Percentiles rank a stretch among this genome's conserved stretches.
phyloP scores from a whole-genome alignment of 169 alveolate species.

The Plasmodium blacklocki region DNA sequence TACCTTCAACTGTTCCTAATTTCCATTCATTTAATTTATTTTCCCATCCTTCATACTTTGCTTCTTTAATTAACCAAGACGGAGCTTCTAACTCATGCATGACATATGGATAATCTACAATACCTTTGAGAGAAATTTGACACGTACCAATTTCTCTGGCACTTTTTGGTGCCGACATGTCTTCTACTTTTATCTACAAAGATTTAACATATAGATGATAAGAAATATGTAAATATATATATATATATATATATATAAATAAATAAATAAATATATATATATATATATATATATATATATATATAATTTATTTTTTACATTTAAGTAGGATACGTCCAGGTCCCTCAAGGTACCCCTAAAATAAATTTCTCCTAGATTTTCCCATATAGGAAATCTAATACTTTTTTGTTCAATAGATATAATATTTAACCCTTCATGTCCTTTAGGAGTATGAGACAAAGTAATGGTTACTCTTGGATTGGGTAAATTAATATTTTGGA shows the following conservation, averaged over 20 bases:
- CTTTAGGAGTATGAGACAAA: slow-evolving; percentile 51
- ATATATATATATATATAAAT: background rate
- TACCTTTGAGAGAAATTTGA: slow-evolving; percentile 79
- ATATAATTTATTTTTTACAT: slow-evolving; percentile 4
- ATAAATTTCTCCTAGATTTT: slow-evolving; percentile 85
- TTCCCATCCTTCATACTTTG: slow-evolving; percentile 84
- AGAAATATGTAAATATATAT: background rate
- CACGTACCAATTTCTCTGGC: slow-evolving; percentile 78
- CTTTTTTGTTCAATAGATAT: slow-evolving; percentile 55
- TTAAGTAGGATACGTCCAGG: slow-evolving; percentile 82
- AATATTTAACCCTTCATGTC: slow-evolving; percentile 40
- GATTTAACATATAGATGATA: background rate
- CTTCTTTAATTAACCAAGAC: slow-evolving; percentile 81
- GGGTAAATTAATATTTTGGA: slow-evolving; percentile 38
- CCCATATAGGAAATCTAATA: slow-evolving; percentile 84
- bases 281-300: background rate
- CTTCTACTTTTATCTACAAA: slow-evolving; percentile 82
- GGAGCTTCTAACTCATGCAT: slow-evolving; percentile 76
- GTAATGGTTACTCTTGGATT: slow-evolving; percentile 71
- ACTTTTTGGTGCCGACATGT: slow-evolving; percentile 81
- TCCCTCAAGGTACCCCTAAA: slow-evolving; percentile 89
- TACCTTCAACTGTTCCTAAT: slow-evolving; percentile 81
- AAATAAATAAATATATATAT: background rate
- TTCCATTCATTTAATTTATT: slow-evolving; percentile 75
- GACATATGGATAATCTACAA: slow-evolving; percentile 83